Evolutionary conservation across 371 early-diverging fungal genomes (phyloP), one percentile per base, ranked within the genome.

Genomic region (Capillidium rhysosporum): DNA sequence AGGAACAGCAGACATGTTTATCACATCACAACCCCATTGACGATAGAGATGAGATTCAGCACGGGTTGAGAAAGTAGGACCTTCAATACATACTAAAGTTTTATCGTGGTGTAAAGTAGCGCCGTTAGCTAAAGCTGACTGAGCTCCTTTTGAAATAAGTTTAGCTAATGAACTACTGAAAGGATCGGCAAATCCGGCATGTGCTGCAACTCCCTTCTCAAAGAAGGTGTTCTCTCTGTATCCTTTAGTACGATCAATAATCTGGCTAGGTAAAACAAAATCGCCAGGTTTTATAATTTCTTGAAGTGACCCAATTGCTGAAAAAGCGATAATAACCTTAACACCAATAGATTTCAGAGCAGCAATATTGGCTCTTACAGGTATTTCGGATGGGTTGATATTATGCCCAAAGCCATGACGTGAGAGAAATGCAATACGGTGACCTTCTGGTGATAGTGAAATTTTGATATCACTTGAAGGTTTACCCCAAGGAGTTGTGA

Each of bases 11-110:
- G 87, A 82, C 98, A 97, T 97, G 76, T 97, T 97, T 77, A 97
- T 91, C 38, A 97, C 66, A 66, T 86, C 87, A 54, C 75, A 84
- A 54, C 88, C 89, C 86, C 89, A 91, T 44, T 79, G 67, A 21
- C 94, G 81, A 72, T 97, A 95, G 76, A 97, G 66, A 67, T 89
- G 75, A 8, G 93, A 92, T 68, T 97, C 98, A 47, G 95, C 95
- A 49, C 91, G 78, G 28, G 98, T 94, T 21, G 89, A 88, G 75
- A 97, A 97, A 12, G 83, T 83, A 43, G 98, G 96, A 4, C 97
- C 97, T 66, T 94, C 97, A 89, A 96, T 96, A 71, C 89, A 88
- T 24, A 96, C 75, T 24, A 87, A 76, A 0, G 92, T 92, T 65
- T 89, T 89, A 61, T 78, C 67, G 28, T 66, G 59, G 62, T 89